phyloP scores from a whole-genome alignment of 306 rosid species.

The Macrotyloma uniflorum region DNA sequence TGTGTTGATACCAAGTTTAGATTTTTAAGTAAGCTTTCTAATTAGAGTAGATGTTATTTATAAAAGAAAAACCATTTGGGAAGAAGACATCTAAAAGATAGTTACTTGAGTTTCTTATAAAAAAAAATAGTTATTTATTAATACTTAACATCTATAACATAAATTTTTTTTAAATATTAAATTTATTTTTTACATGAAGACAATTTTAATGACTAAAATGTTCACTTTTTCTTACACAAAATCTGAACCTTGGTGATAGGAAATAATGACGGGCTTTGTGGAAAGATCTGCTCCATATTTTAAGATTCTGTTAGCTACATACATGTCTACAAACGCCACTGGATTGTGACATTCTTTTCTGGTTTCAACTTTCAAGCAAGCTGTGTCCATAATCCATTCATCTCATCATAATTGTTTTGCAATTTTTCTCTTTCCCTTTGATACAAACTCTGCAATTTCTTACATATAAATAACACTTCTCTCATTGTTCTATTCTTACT shows the following conservation, averaged over 20 bases:
- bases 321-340: conserved; percentile 34
- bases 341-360: conserved; percentile 36
- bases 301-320: conserved; percentile 2
- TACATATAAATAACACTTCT: background rate
- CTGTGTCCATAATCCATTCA: conserved; percentile 29
- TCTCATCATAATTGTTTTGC: conserved; percentile 36
- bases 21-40: too few species aligned
- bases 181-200: background rate
- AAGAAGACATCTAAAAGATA: too few species aligned
- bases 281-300: conserved; percentile 6
- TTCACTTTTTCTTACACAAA: background rate
- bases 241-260: background rate
- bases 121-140: too few species aligned
- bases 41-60: too few species aligned
- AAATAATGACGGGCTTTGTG: conserved; percentile 3
- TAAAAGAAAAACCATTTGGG: too few species aligned
- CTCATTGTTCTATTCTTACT: conserved; percentile 1
- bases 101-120: too few species aligned
- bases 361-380: conserved; percentile 44
- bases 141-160: too few species aligned
- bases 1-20: too few species aligned
- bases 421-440: background rate
- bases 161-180: background rate
- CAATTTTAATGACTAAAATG: background rate
- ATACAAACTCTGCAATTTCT: conserved; percentile 13